Evolutionary conservation across 305 asterid species (phyloP), one percentile per base, ranked within the genome.

Genomic region (Rubia balearica): DNA sequence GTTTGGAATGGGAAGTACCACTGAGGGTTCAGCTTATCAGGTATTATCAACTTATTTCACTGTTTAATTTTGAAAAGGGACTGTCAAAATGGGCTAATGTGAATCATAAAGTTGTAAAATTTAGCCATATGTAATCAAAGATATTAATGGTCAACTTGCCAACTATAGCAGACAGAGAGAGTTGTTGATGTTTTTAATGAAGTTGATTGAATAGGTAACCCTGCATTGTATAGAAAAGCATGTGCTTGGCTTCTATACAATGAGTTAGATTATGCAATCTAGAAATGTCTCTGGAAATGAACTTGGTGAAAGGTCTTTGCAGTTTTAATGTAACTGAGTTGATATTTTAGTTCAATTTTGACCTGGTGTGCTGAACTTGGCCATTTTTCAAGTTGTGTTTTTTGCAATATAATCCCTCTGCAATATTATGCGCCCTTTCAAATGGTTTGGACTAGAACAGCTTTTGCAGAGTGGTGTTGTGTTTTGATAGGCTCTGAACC

Each of bases 1-100:
- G 82, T 94, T 91, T 86, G 99, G 99, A 10, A 94, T 94, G 99
- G 97, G 99, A 22, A 91, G 97, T 76, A 88, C 99, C 22, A 94
- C 97, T 7, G 97, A 94, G 81, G 87, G 80, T 38, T 94, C 99
- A 69, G 96, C 89, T 71, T 94, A 84, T 80, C 96, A 94, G 83
- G 98, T 90, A 57, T 8, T 3, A 9, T 70, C 74, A 9, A 1
- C 63, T 46, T 19, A 16, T 53, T 66, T 4, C 51, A 21, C 22
- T 10, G 40, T 17, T 22, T 21, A 1, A 2, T 45, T 69, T 19
- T 8, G 45, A 48, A 21, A 53, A 33, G 49, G 4, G 16, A 51
- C 16, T 17, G 1, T 61, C 5, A 33, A 46, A 46, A 46, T 49
- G 56, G 56, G 19, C 21, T 49, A 49, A 49, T 49, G 1, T 40